Evolutionary conservation across 1,284 basidiomycete species (phyloP).

Genomic region (Sphaerobolus stellatus): DNA sequence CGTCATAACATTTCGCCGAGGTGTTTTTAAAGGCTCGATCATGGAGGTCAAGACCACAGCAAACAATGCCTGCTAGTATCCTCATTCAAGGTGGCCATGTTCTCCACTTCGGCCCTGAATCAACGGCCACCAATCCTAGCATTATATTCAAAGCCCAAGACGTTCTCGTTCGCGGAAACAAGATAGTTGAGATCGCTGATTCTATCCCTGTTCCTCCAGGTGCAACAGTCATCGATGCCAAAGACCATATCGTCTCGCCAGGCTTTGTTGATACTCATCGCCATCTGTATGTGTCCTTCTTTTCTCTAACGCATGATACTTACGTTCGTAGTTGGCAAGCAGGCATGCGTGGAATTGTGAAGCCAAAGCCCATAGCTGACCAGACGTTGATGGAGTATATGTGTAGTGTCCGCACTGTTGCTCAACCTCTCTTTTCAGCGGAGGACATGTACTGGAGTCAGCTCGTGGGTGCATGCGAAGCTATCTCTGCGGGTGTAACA

Average conservation of each 20-base stretch:
- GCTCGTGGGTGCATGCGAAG: slow-evolving; percentile 34
- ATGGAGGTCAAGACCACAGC: too few species aligned
- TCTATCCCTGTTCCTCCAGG: neutral
- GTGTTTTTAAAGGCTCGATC: too few species aligned
- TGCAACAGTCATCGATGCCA: slow-evolving; percentile 1
- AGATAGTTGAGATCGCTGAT: slow-evolving; percentile 5
- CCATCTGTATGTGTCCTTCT: slow-evolving; percentile 3
- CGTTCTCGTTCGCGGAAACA: neutral
- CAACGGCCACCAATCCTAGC: neutral
- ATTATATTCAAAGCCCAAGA: slow-evolving; percentile 3
- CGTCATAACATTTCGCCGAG: too few species aligned
- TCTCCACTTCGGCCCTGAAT: neutral
- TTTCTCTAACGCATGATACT: neutral
- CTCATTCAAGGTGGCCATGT: slow-evolving; percentile 5
- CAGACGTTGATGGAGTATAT: slow-evolving; percentile 5
- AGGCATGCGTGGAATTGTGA: neutral
- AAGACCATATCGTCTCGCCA: slow-evolving; percentile 9
- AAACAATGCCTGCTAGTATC: too few species aligned
- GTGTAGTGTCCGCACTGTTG: neutral
- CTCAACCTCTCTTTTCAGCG: slow-evolving; percentile 20
- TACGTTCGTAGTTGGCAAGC: slow-evolving; percentile 1
- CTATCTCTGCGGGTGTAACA: slow-evolving; percentile 33
- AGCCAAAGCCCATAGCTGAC: slow-evolving; percentile 2
- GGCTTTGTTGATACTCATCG: slow-evolving; percentile 13
- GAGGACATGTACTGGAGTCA: slow-evolving; percentile 32